phyloP scores from a whole-genome alignment of 768 basidiomycete species.

The Amanita muscaria region DNA sequence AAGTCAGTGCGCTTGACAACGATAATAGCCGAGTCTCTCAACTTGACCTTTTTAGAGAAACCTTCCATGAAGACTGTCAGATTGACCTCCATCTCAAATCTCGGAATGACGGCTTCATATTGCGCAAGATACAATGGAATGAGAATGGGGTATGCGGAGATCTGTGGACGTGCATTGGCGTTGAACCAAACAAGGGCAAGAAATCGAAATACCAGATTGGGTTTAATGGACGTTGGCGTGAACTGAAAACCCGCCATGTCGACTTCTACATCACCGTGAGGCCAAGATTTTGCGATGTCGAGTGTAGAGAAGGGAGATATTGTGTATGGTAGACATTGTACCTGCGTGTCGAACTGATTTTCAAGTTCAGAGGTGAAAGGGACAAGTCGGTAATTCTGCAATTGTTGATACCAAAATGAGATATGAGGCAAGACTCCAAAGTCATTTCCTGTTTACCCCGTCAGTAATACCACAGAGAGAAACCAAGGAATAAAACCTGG shows the following conservation, averaged over 20 bases:
- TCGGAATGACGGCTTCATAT: conserved; percentile 27
- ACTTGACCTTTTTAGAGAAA: conserved; percentile 20
- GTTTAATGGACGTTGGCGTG: conserved; percentile 33
- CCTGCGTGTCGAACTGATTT: conserved; percentile 38
- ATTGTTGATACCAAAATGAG: conserved; percentile 24
- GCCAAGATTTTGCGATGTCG: conserved; percentile 26
- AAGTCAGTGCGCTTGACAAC: neutral
- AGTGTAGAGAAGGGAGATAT: conserved; percentile 44
- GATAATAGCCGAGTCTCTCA: neutral
- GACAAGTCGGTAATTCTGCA: conserved; percentile 21
- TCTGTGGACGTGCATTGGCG: conserved; percentile 21
- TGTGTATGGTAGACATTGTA: conserved; percentile 50
- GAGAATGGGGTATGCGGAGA: conserved; percentile 53
- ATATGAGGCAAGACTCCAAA: conserved; percentile 38
- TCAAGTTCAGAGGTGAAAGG: conserved; percentile 40
- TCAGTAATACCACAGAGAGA: conserved; percentile 2
- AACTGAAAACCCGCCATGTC: conserved; percentile 31
- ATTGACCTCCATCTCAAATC: conserved; percentile 4
- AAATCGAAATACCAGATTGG: conserved; percentile 26
- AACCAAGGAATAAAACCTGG: conserved; percentile 25
- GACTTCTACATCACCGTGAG: conserved; percentile 27
- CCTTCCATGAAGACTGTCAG: conserved; percentile 27
- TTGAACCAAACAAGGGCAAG: neutral
- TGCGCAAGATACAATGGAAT: conserved; percentile 55
- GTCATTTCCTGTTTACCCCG: conserved; percentile 29